Conservation (phyloP, 352 stramenopile genomes). For the Globisporangium heterothallicum region DNA sequence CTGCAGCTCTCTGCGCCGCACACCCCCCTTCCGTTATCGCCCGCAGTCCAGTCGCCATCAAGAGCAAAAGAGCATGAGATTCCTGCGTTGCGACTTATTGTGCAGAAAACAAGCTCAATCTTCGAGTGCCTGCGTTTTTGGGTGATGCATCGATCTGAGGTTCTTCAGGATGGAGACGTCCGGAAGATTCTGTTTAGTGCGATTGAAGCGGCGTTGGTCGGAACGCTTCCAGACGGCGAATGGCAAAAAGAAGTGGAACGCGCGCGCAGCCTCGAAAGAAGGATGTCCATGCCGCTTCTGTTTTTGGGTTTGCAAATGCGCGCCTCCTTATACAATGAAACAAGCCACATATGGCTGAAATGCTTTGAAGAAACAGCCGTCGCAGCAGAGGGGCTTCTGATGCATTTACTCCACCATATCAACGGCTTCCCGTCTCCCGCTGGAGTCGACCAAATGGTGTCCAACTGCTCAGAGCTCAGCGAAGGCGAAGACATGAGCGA, state of each 20-base stretch:
- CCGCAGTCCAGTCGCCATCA: conserved; percentile 33
- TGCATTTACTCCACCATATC: conserved; percentile 84
- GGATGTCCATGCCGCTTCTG: conserved; percentile 78
- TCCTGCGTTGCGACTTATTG: conserved; percentile 62
- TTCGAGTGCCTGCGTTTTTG: conserved; percentile 85
- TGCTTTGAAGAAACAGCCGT: conserved; percentile 83
- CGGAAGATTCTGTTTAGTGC: conserved; percentile 83
- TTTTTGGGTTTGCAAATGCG: conserved; percentile 85
- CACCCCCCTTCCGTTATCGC: conserved; percentile 15
- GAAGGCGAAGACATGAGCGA: conserved; percentile 29
- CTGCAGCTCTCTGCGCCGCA: conserved; percentile 1
- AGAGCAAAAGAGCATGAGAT: conserved; percentile 54
- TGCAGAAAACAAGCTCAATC: conserved; percentile 80
- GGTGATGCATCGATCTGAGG: conserved; percentile 72
- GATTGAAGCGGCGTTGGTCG: conserved; percentile 81
- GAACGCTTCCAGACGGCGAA: conserved; percentile 68
- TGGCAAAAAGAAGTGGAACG: conserved; percentile 80
- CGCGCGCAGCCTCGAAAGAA: conserved; percentile 46
- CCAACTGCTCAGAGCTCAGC: conserved; percentile 65
- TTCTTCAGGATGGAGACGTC: conserved; percentile 72
- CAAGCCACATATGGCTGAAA: conserved; percentile 65
- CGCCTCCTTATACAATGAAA: conserved; percentile 67
- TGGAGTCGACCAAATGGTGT: conserved; percentile 81
- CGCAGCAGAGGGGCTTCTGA: conserved; percentile 71
- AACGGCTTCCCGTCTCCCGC: conserved; percentile 81